These are phyloP conservation scores for Teunomyces panamensis DNA, from an alignment of 805 yeast species.

Conservation along the genomic window DNA sequence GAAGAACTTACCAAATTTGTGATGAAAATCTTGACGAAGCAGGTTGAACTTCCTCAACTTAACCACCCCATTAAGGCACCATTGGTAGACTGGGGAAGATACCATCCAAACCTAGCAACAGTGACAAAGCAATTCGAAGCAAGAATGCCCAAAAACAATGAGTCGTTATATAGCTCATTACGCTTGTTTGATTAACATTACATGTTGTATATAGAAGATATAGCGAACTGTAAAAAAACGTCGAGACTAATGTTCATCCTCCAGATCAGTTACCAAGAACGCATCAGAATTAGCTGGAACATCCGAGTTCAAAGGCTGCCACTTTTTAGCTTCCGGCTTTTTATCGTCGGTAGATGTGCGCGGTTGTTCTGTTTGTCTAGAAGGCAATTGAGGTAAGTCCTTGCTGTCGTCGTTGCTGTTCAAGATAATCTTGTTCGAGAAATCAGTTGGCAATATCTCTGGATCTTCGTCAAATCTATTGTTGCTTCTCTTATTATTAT, in stretches of 20 bases:
- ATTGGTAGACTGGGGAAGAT: slow-evolving; percentile 34
- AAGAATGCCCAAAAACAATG: slow-evolving; percentile 5
- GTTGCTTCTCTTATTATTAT: slow-evolving; percentile 10
- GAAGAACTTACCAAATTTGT: slow-evolving; percentile 31
- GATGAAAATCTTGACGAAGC: slow-evolving; percentile 31
- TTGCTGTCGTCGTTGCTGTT: slow-evolving; percentile 29
- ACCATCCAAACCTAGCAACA: slow-evolving; percentile 26
- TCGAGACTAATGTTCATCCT: slow-evolving; percentile 31
- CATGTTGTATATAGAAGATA: slow-evolving; percentile 4
- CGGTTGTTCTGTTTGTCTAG: slow-evolving; percentile 5
- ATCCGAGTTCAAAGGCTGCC: slow-evolving; percentile 39
- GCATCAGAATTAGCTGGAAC: slow-evolving; percentile 43
- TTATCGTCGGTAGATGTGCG: slow-evolving; percentile 2
- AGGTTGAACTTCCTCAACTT: slow-evolving; percentile 34
- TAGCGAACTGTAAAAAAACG: not conserved
- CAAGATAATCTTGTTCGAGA: slow-evolving; percentile 45
- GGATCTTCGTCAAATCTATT: slow-evolving; percentile 52
- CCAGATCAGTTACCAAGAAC: slow-evolving; percentile 43
- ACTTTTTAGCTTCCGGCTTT: slow-evolving; percentile 18
- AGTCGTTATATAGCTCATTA: slow-evolving; percentile 22
- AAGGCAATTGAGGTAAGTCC: slow-evolving; percentile 24
- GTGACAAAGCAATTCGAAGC: slow-evolving; percentile 19
- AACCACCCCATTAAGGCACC: slow-evolving; percentile 33
- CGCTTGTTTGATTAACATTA: slow-evolving; percentile 19
- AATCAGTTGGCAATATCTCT: slow-evolving; percentile 46